A percentile compares a stretch with the other conserved stretches of the same genome.
phyloP scores from a whole-genome alignment of 768 basidiomycete genomes.

The Fistulinella prunicolor region DNA sequence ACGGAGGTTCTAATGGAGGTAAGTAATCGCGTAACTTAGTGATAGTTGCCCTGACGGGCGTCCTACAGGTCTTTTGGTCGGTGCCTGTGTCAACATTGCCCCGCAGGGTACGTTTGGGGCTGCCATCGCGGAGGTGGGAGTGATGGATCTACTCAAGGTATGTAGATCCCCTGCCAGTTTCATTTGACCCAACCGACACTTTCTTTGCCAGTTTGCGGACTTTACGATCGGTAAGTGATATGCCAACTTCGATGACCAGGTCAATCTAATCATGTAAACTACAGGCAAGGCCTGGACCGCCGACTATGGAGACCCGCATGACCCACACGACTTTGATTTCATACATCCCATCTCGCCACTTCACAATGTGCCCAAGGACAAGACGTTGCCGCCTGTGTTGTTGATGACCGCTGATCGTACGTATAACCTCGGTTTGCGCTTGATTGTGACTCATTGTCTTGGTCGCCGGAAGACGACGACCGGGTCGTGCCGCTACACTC shows the following conservation, averaged over 20 bases:
- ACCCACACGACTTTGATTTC: constrained; percentile 80
- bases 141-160: constrained; percentile 77
- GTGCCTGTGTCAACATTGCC: constrained; percentile 81
- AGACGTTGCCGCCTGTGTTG: constrained; percentile 62
- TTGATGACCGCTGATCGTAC: constrained; percentile 82
- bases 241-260: neutral
- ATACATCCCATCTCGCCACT: constrained; percentile 77
- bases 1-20: constrained; percentile 83
- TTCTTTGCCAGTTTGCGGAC: constrained; percentile 53
- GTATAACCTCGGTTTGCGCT: constrained; percentile 25
- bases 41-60: neutral
- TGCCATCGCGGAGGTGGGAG: constrained; percentile 78
- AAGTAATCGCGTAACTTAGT: constrained; percentile 11
- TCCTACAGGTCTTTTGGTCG: constrained; percentile 64
- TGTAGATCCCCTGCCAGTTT: neutral
- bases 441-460: constrained; percentile 3
- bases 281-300: constrained; percentile 72
- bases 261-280: constrained; percentile 5
- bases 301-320: constrained; percentile 76
- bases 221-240: constrained; percentile 64
- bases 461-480: constrained; percentile 58
- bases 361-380: constrained; percentile 68
- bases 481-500: constrained; percentile 87
- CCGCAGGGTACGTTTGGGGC: constrained; percentile 76
- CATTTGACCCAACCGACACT: neutral